Conservation (phyloP, 2,329 filamentous ascomycete genomes). For the Metarhizium robertsii region DNA sequence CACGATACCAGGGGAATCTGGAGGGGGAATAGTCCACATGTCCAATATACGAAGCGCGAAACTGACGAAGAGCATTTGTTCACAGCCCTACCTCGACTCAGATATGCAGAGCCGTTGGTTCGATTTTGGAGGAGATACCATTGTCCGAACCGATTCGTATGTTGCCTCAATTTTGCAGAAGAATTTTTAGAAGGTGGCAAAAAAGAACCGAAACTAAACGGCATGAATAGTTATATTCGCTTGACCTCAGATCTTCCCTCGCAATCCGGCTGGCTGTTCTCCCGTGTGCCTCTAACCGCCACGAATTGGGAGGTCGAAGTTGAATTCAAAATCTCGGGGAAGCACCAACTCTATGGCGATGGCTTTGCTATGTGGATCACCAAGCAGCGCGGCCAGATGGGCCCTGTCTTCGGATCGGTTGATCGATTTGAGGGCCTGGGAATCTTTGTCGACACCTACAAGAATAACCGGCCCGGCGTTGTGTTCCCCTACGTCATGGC, state of each 20-base stretch:
- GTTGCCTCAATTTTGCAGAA: constrained; percentile 15
- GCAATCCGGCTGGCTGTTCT: constrained; percentile 89
- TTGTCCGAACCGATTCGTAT: constrained; percentile 65
- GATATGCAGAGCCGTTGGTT: constrained; percentile 99
- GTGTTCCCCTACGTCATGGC: constrained; percentile 98
- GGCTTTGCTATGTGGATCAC: constrained; percentile 98
- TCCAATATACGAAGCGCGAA: not conserved
- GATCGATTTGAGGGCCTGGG: constrained; percentile 92
- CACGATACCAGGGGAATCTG: not conserved
- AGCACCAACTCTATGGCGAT: constrained; percentile 86
- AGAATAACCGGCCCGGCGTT: constrained; percentile 93
- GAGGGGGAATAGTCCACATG: not conserved
- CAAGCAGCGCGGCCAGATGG: constrained; percentile 73
- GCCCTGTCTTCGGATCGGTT: constrained; percentile 77
- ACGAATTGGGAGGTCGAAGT: constrained; percentile 99
- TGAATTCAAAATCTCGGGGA: constrained; percentile 88
- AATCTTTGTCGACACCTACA: constrained; percentile 97
- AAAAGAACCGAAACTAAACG: not conserved
- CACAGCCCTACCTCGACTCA: constrained; percentile 88
- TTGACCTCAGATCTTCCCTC: constrained; percentile 85
- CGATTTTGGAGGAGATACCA: constrained; percentile 93
- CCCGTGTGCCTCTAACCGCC: constrained; percentile 84
- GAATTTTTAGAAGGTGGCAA: not conserved
- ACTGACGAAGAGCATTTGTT: constrained; percentile 7
- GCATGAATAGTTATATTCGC: constrained; percentile 67